A percentile compares a stretch with the other conserved stretches of the same genome.
These are phyloP conservation scores for Ceratocystis lukuohia DNA, from an alignment of 2,329 filamentous ascomycete species.

Conservation along the genomic window DNA sequence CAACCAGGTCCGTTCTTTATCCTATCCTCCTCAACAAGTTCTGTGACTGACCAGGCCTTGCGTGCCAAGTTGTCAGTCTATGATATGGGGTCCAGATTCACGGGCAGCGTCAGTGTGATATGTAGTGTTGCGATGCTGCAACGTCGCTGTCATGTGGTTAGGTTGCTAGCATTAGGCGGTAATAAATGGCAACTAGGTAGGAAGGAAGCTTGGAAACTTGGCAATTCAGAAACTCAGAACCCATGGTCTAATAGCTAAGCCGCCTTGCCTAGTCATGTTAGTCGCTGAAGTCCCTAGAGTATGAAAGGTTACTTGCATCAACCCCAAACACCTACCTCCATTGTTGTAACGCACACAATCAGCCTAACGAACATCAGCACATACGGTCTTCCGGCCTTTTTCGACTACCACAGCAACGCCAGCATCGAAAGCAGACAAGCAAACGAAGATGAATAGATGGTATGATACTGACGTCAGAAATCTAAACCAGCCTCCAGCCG, in stretches of 20 bases:
- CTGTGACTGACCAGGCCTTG: not conserved
- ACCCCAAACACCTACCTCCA: too few species aligned
- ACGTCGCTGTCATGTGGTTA: too few species aligned
- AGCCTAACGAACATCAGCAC: not conserved
- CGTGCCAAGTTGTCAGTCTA: not conserved
- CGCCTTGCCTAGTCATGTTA: too few species aligned
- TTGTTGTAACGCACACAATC: not conserved
- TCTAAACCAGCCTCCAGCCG: not conserved
- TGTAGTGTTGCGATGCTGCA: too few species aligned
- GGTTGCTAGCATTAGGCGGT: too few species aligned
- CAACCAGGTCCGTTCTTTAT: not conserved
- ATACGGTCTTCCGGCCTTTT: too few species aligned
- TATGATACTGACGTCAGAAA: not conserved
- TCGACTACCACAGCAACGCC: not conserved
- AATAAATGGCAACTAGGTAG: too few species aligned
- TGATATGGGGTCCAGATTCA: not conserved
- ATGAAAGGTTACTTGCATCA: too few species aligned
- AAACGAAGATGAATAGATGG: not conserved
- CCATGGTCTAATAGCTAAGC: too few species aligned
- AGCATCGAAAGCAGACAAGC: not conserved
- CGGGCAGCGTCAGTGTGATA: not conserved
- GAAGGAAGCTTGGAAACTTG: too few species aligned
- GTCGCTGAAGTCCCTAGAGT: too few species aligned
- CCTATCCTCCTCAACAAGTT: not conserved
- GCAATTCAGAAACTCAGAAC: too few species aligned